Base-by-base conservation (phyloP, 306 rosid species). In the Cucurbita moschata region DNA sequence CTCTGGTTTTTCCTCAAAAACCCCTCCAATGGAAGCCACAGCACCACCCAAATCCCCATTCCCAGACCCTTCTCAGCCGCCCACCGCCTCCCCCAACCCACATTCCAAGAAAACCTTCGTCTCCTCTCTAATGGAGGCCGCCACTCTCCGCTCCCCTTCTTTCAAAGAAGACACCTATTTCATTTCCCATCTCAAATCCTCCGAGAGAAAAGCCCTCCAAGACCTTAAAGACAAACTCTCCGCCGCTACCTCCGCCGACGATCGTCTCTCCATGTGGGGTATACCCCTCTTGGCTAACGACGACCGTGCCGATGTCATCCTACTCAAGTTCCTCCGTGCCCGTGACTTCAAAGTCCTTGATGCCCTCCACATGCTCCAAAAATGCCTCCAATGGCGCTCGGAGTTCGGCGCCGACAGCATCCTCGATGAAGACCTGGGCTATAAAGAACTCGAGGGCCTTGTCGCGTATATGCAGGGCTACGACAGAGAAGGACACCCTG, bases 391-490 rank as follows among this genome's bases (percentile, higher is more conserved):
- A 7, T 94, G 99, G 99, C 83, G 99, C 49, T 79, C 77, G 21
- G 97, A 91, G 71, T 94, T 91, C 18, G 78, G 77, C 35, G 89
- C 97, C 1, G 97, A 89, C 9, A 73, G 23, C 30, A 77, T 94
- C 4, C 54, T 84, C 1, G 99, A 94, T 8, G 95, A 94, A 49
- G 97, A 91, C 4, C 77, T 94, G 63, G 94, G 92, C 1, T 90
- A 91, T 57, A 91, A 91, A n/a, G 99, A 94, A 74, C 95, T 94
- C 4, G 99, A 94, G 79, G 97, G 97, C 0, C 86, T 94, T 5
- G 86, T 91, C 52, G 97, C 99, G 19, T 89, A 91, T 74, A 91
- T 94, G 99, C 95, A 89, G 10, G 92, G 95, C 3, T 83, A 73
- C 79, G 99, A 94, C 71, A 81, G 80, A 54, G 92, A 83, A 38